A percentile compares a stretch with the other conserved stretches of the same genome.
Conservation (phyloP, 495 filamentous ascomycete genomes). For the Penicillium atrosanguineum region DNA sequence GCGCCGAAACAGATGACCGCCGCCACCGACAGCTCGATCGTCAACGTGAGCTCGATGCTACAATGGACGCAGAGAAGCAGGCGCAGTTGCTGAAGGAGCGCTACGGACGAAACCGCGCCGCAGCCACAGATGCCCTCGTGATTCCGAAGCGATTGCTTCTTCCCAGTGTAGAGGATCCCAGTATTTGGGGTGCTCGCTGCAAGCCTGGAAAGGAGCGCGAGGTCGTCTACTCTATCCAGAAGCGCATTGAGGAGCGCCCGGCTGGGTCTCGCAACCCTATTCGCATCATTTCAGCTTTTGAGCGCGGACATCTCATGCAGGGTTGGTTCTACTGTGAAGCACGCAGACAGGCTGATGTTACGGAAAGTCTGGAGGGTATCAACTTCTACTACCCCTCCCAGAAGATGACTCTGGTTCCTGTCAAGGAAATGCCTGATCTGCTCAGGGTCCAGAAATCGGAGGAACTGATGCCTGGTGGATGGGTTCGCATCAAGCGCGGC, state of each 20-base stretch:
- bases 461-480: constrained; percentile 81
- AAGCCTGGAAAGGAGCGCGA: constrained; percentile 94
- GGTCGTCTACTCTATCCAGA: constrained; percentile 79
- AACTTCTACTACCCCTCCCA: constrained; percentile 80
- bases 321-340: constrained; percentile 97
- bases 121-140: constrained; percentile 58
- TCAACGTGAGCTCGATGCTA: constrained; percentile 76
- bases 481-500: constrained; percentile 82
- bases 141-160: constrained; percentile 87
- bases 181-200: constrained; percentile 91
- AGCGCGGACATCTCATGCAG: constrained; percentile 81
- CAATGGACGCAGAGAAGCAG: constrained; percentile 90
- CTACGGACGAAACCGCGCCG: constrained; percentile 66
- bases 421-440: constrained; percentile 96
- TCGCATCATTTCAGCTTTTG: constrained; percentile 82
- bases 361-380: constrained; percentile 75
- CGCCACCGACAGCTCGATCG: constrained; percentile 93
- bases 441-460: constrained; percentile 84
- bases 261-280: constrained; percentile 69
- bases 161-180: constrained; percentile 90
- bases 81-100: constrained; percentile 81
- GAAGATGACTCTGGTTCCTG: constrained; percentile 83
- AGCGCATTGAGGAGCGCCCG: constrained; percentile 75
- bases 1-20: constrained; percentile 81
- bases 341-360: constrained; percentile 77